These are phyloP conservation scores for Crassisporium funariophilum DNA, from an alignment of 768 basidiomycete species.

Conservation along the genomic window DNA sequence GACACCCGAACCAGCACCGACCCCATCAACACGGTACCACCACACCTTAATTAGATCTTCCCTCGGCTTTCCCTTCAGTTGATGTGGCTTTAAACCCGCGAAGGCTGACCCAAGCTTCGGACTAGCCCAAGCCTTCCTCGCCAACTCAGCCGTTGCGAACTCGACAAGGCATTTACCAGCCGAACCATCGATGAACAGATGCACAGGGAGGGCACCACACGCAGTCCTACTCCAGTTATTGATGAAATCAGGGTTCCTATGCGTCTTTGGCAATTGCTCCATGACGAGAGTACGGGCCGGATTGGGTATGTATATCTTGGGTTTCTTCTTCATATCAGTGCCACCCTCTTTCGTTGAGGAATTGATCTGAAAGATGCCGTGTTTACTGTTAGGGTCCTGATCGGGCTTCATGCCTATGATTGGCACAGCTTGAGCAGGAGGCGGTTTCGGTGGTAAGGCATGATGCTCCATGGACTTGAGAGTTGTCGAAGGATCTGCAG, in stretches of 20 bases:
- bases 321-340: slow-evolving; percentile 16
- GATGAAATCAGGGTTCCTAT: slow-evolving; percentile 44
- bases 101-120: slow-evolving; percentile 40
- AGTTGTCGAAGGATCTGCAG: slow-evolving; percentile 10
- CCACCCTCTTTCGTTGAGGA: slow-evolving; percentile 23
- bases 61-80: slow-evolving; percentile 45
- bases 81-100: slow-evolving; percentile 32
- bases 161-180: slow-evolving; percentile 52
- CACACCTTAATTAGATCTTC: slow-evolving; percentile 48
- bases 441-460: slow-evolving; percentile 20
- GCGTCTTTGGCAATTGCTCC: slow-evolving; percentile 54
- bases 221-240: slow-evolving; percentile 45
- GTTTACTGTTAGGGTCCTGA: slow-evolving; percentile 45
- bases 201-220: slow-evolving; percentile 38
- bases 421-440: slow-evolving; percentile 14
- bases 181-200: slow-evolving; percentile 42
- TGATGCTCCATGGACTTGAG: slow-evolving; percentile 13
- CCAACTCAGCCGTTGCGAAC: slow-evolving; percentile 46
- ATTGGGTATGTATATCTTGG: slow-evolving; percentile 40
- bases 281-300: slow-evolving; percentile 56
- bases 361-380: slow-evolving; percentile 44
- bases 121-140: slow-evolving; percentile 51
- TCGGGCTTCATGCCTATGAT: slow-evolving; percentile 51
- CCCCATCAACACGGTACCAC: slow-evolving; percentile 50
- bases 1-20: slow-evolving; percentile 40